phyloP scores from a whole-genome alignment of 2,329 filamentous ascomycete species.

The Coniochaeta sp. region DNA sequence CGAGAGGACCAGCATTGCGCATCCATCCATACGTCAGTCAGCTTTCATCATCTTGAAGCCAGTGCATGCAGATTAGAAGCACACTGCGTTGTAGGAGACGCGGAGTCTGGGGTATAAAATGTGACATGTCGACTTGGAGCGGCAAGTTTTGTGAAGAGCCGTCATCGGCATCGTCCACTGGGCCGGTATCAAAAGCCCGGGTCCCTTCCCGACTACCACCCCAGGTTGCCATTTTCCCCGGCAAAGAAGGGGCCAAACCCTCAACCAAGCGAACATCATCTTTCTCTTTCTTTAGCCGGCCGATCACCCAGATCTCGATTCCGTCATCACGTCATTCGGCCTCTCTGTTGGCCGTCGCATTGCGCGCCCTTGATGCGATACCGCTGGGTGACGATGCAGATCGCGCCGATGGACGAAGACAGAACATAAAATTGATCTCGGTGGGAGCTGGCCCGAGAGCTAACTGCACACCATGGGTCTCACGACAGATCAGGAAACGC shows the following conservation, averaged over 20 bases:
- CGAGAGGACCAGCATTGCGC: not conserved
- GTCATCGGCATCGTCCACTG: not conserved
- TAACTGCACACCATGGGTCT: not conserved
- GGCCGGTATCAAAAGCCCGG: not conserved
- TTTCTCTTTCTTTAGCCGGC: not conserved
- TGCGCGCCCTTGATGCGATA: not conserved
- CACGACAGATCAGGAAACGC: not conserved
- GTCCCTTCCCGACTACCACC: not conserved
- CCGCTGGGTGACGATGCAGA: not conserved
- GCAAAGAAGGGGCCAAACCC: not conserved
- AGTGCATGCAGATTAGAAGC: not conserved
- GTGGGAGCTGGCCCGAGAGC: not conserved
- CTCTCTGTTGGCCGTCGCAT: not conserved
- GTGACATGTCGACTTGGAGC: not conserved
- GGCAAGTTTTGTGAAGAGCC: not conserved
- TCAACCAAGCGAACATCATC: not conserved
- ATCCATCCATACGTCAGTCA: not conserved
- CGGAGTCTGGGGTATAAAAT: not conserved
- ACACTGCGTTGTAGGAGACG: not conserved
- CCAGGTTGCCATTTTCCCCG: not conserved
- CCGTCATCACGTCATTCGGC: not conserved
- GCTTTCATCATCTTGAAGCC: not conserved
- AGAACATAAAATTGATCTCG: not conserved
- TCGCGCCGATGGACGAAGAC: not conserved
- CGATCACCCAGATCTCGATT: not conserved